Evolutionary conservation across 495 filamentous ascomycete species (phyloP).

Genomic region (Penicillium manginii): DNA sequence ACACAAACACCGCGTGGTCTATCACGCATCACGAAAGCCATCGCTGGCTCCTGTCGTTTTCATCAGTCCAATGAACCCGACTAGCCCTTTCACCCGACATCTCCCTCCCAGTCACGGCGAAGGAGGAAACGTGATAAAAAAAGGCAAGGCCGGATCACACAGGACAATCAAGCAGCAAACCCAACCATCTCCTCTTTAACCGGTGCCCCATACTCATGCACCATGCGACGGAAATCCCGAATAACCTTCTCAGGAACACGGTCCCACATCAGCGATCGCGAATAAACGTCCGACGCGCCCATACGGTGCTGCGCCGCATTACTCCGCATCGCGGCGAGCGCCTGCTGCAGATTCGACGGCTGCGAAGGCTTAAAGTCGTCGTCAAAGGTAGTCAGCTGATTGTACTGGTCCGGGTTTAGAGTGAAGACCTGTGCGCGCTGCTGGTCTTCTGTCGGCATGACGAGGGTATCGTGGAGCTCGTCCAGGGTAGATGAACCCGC

Average conservation of each 20-base stretch:
- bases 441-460: conserved; percentile 79
- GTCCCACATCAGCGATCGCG: conserved; percentile 91
- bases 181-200: conserved; percentile 40
- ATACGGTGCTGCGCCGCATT: conserved; percentile 54
- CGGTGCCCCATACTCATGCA: conserved; percentile 56
- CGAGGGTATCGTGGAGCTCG: conserved; percentile 72
- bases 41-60: conserved; percentile 11
- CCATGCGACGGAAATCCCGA: conserved; percentile 87
- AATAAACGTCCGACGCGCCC: conserved; percentile 73
- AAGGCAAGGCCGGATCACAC: too few relatives aligned
- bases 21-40: conserved; percentile 7
- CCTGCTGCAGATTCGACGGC: conserved; percentile 74
- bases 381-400: conserved; percentile 70
- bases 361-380: conserved; percentile 49
- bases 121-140: too few relatives aligned
- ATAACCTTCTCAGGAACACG: conserved; percentile 91
- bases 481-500: conserved; percentile 70
- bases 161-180: background rate
- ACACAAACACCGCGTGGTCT: conserved; percentile 5
- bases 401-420: conserved; percentile 86
- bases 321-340: conserved; percentile 77
- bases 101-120: background rate
- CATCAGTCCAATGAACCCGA: background rate
- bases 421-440: conserved; percentile 88
- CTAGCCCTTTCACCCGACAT: background rate